Evolutionary conservation across 2,329 filamentous ascomycete species (phyloP).

Genomic region (Penicillium sp.): DNA sequence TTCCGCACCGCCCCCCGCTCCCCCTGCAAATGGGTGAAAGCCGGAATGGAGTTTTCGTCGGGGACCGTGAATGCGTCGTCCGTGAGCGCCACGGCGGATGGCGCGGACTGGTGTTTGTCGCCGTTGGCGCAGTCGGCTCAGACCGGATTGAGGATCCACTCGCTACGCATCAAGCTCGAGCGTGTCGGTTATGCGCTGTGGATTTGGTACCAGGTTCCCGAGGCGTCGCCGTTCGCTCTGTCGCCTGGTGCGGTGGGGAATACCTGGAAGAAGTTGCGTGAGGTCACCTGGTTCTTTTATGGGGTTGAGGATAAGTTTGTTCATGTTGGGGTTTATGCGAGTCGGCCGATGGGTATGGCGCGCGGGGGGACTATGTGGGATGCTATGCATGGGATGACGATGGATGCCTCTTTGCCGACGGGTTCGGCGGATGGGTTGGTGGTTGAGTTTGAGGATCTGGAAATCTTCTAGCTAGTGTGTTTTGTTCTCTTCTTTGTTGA

Average conservation of each 20-base stretch:
- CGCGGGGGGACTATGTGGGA: conserved; percentile 42
- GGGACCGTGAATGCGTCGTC: conserved; percentile 57
- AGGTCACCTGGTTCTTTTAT: conserved; percentile 63
- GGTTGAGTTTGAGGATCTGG: conserved; percentile 53
- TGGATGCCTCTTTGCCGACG: conserved; percentile 23
- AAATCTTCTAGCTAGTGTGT: conserved; percentile 44
- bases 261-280: conserved; percentile 58
- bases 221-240: conserved; percentile 32
- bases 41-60: conserved; percentile 58
- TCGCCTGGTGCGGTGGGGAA: conserved; percentile 43
- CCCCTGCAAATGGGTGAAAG: conserved; percentile 60
- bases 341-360: conserved; percentile 53
- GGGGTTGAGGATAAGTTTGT: conserved; percentile 60
- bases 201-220: conserved; percentile 57
- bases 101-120: conserved; percentile 58
- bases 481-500: conserved; percentile 6
- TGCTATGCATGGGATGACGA: conserved; percentile 37
- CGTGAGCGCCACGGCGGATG: conserved; percentile 57
- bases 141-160: conserved; percentile 43
- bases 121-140: conserved; percentile 41
- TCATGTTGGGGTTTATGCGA: conserved; percentile 60
- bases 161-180: conserved; percentile 58
- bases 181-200: conserved; percentile 57
- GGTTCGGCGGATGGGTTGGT: conserved; percentile 42
- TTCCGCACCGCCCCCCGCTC: not conserved